Conservation (phyloP, 768 basidiomycete genomes). For the Lentinula detonsa region DNA sequence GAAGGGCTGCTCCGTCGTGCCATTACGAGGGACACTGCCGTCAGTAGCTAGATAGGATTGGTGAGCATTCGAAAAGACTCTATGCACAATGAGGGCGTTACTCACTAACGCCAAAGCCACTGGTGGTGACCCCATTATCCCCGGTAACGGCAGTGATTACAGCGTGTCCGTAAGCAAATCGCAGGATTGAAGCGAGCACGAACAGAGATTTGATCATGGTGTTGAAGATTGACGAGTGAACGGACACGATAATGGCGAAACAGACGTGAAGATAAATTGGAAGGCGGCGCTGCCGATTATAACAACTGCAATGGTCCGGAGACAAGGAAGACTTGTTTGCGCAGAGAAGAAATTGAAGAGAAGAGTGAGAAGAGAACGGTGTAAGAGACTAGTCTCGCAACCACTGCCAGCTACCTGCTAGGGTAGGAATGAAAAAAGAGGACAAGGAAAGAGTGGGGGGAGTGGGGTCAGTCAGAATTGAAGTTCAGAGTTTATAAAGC, state of each 20-base stretch:
- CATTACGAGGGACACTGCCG: conserved; percentile 15
- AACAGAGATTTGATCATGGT: conserved; percentile 13
- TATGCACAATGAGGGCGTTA: neutral
- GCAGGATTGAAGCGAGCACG: conserved; percentile 9
- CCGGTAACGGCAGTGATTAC: conserved; percentile 18
- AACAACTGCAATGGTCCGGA: neutral
- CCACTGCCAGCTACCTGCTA: conserved; percentile 3
- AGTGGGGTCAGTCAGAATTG: neutral
- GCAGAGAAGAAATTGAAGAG: neutral
- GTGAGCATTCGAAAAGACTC: neutral
- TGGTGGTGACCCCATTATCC: conserved; percentile 19
- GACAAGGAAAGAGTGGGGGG: neutral
- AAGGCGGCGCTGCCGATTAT: conserved; percentile 1
- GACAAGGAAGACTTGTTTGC: neutral
- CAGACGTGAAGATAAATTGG: neutral
- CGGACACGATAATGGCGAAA: neutral
- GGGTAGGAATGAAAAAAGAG: neutral
- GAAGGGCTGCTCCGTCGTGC: conserved; percentile 20
- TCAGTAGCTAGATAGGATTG: conserved; percentile 7
- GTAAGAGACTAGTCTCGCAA: conserved; percentile 4
- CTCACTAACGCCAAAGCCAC: conserved; percentile 19
- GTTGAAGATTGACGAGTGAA: neutral
- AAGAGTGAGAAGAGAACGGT: neutral
- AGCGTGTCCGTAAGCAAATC: conserved; percentile 18
- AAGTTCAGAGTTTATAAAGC: neutral